Evolutionary conservation across 1,284 basidiomycete genomes (phyloP).

Genomic region (Ceratobasidium sp.): DNA sequence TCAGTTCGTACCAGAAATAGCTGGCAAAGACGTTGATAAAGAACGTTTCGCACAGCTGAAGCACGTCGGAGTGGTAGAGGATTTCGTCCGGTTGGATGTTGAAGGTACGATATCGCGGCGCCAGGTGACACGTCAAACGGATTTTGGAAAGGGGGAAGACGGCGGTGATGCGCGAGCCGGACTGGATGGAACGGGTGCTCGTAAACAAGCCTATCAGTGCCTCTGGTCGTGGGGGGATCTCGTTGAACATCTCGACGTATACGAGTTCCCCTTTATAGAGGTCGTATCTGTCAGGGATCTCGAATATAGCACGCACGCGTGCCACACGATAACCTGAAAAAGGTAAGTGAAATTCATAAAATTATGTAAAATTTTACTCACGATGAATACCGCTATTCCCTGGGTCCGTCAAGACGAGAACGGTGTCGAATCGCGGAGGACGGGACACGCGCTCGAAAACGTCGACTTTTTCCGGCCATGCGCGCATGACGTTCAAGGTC

Average conservation of each 20-base stretch:
- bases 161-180: not conserved
- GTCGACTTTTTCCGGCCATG: not conserved
- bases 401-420: constrained; percentile 1
- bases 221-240: not conserved
- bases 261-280: not conserved
- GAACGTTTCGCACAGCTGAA: not conserved
- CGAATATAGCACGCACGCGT: constrained; percentile 20
- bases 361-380: not conserved
- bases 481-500: not conserved
- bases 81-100: not conserved
- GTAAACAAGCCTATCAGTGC: not conserved
- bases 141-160: constrained; percentile 19
- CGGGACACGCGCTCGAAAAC: constrained; percentile 4
- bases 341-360: not conserved
- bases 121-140: constrained; percentile 37
- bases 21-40: constrained; percentile 26
- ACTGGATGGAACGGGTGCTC: not conserved
- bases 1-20: constrained; percentile 27
- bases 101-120: constrained; percentile 9
- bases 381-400: not conserved
- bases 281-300: not conserved
- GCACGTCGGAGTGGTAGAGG: not conserved
- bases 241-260: constrained; percentile 37
- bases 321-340: constrained; percentile 5
- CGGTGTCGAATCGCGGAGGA: constrained; percentile 16